A percentile compares a stretch with the other conserved stretches of the same genome.
phyloP scores from a whole-genome alignment of 306 rosid species.

The Fagus sylvatica region DNA sequence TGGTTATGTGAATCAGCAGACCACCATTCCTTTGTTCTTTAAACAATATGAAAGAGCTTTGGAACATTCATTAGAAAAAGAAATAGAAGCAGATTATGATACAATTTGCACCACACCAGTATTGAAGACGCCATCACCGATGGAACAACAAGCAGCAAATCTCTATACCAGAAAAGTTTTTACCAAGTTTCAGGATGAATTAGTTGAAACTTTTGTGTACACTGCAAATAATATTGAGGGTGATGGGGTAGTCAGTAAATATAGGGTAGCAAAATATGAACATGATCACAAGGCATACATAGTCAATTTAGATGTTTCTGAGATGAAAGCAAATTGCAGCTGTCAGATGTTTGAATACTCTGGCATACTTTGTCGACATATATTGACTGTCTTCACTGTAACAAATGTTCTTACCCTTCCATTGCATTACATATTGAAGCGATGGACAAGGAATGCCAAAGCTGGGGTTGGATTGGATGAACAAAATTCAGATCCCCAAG shows the following conservation, averaged over 20 bases:
- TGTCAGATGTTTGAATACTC: conserved; percentile 87
- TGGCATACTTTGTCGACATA: conserved; percentile 71
- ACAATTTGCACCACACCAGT: conserved; percentile 61
- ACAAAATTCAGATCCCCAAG: conserved; percentile 39
- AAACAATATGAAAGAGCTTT: conserved; percentile 74
- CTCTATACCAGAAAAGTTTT: conserved; percentile 65
- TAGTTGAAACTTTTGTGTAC: conserved; percentile 74
- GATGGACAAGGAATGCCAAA: conserved; percentile 79
- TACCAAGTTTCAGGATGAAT: conserved; percentile 72
- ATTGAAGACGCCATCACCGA: conserved; percentile 78
- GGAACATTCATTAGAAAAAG: conserved; percentile 63
- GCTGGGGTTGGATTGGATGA: conserved; percentile 44
- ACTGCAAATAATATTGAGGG: conserved; percentile 65
- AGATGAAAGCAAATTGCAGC: conserved; percentile 65
- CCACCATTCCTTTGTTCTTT: conserved; percentile 61
- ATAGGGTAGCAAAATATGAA: conserved; percentile 77
- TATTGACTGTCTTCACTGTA: conserved; percentile 81
- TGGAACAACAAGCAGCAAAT: conserved; percentile 82
- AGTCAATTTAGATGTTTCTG: conserved; percentile 51
- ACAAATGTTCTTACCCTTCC: conserved; percentile 86
- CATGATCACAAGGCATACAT: conserved; percentile 64
- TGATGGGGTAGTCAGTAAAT: conserved; percentile 53
- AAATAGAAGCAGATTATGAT: conserved; percentile 71
- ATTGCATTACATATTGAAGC: conserved; percentile 59
- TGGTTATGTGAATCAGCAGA: conserved; percentile 77